Evolutionary conservation across 2,329 filamentous ascomycete genomes (phyloP).

Genomic region (Aspergillus ustus): DNA sequence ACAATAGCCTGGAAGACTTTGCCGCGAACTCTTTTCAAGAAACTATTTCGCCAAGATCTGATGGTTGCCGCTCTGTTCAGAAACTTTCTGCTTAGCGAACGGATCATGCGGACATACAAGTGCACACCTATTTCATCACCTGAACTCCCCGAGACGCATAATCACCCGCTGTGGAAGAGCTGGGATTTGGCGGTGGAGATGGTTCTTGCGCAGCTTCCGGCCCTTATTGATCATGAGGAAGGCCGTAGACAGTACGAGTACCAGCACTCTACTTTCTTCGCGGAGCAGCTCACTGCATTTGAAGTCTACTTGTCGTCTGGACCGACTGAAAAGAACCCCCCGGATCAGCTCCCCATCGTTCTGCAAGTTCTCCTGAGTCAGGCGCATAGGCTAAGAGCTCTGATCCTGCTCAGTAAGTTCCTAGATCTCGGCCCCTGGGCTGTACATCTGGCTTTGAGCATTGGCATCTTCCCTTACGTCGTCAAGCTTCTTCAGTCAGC

Average conservation of each 20-base stretch:
- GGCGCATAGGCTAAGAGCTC: slow-evolving; percentile 85
- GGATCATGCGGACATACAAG: slow-evolving; percentile 94
- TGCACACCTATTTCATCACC: slow-evolving; percentile 94
- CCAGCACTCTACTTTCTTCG: slow-evolving; percentile 92
- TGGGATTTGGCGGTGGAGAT: slow-evolving; percentile 98
- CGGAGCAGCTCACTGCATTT: slow-evolving; percentile 94
- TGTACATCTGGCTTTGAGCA: slow-evolving; percentile 95
- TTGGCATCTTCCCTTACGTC: slow-evolving; percentile 99
- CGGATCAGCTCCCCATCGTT: slow-evolving; percentile 94
- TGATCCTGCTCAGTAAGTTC: slow-evolving; percentile 91
- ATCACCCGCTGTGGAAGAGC: slow-evolving; percentile 93
- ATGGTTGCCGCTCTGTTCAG: slow-evolving; percentile 99
- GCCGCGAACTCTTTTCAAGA: slow-evolving; percentile 88
- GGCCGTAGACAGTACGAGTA: slow-evolving; percentile 82
- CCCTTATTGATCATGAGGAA: slow-evolving; percentile 77
- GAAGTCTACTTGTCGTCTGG: slow-evolving; percentile 90
- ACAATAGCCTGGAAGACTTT: slow-evolving; percentile 98
- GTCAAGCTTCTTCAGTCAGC: slow-evolving; percentile 94
- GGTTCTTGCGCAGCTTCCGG: slow-evolving; percentile 85
- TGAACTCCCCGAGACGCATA: slow-evolving; percentile 88
- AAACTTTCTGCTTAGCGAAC: slow-evolving; percentile 91
- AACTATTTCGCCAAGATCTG: slow-evolving; percentile 93
- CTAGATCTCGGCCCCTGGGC: slow-evolving; percentile 96
- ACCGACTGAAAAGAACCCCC: slow-evolving; percentile 81
- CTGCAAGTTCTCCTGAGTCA: slow-evolving; percentile 95